These are phyloP conservation scores for Phytophthora cryptogea DNA, from an alignment of 352 stramenopile species.

Conservation along the genomic window DNA sequence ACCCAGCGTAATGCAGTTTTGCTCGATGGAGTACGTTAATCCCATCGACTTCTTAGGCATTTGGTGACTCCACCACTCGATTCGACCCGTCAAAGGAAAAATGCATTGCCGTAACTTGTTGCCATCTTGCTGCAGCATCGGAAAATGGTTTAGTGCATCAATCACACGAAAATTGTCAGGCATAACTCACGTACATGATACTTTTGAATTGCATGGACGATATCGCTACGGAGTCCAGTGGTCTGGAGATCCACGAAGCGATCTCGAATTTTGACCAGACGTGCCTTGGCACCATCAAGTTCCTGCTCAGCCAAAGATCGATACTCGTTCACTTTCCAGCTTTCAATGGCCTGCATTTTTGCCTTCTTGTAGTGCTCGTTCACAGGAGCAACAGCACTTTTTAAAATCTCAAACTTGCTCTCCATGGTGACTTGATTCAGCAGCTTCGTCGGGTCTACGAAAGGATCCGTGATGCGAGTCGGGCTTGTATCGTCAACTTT, in stretches of 20 bases:
- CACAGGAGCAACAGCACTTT: constrained; percentile 48
- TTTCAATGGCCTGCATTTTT: constrained; percentile 50
- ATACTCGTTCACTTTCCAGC: constrained; percentile 64
- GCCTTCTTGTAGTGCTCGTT: constrained; percentile 65
- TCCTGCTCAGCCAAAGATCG: constrained; percentile 57
- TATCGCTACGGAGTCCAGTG: constrained; percentile 42
- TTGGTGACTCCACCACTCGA: constrained; percentile 70
- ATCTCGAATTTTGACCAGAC: constrained; percentile 58
- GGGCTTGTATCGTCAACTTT: background rate
- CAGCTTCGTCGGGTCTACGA: constrained; percentile 41
- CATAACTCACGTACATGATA: constrained; percentile 43
- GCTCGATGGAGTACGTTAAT: constrained; percentile 28
- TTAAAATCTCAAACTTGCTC: constrained; percentile 69
- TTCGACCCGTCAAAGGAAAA: constrained; percentile 59
- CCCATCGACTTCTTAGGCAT: constrained; percentile 43
- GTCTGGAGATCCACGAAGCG: constrained; percentile 60
- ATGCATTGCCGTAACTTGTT: constrained; percentile 54
- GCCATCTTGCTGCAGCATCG: constrained; percentile 44
- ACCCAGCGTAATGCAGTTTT: constrained; percentile 29
- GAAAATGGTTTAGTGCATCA: background rate
- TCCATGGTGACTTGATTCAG: constrained; percentile 60
- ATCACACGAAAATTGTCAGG: background rate
- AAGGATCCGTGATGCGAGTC: constrained; percentile 21
- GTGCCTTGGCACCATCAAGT: constrained; percentile 56
- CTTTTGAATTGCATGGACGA: constrained; percentile 40